A percentile compares a stretch with the other conserved stretches of the same genome.
Conservation (phyloP, 305 asterid species). For the Fraxinus ornus region DNA sequence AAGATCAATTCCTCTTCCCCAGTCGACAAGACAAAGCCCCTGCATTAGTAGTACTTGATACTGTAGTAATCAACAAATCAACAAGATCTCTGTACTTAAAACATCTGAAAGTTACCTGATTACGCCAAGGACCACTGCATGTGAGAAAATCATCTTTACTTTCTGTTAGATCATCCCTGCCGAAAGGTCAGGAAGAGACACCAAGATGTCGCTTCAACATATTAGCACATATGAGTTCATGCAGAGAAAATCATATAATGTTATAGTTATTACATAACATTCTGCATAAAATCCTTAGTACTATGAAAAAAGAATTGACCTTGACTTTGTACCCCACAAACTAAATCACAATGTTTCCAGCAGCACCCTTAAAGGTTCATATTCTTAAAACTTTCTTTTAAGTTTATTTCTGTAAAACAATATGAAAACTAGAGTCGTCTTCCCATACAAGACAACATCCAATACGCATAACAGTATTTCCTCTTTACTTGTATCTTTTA, state of each 20-base stretch:
- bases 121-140: conserved; percentile 73
- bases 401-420: background rate
- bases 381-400: background rate
- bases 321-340: background rate
- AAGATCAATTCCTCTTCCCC: conserved; percentile 94
- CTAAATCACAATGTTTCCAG: background rate
- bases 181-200: conserved; percentile 6
- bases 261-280: background rate
- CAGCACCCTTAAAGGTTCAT: background rate
- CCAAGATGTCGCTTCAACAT: background rate
- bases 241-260: background rate
- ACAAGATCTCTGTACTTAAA: background rate
- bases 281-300: background rate
- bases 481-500: background rate
- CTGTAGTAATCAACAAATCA: conserved; percentile 4
- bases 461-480: background rate
- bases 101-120: conserved; percentile 58
- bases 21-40: conserved; percentile 97
- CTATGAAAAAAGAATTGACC: background rate
- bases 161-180: conserved; percentile 71
- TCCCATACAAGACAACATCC: background rate
- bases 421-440: background rate
- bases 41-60: conserved; percentile 34
- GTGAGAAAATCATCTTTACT: conserved; percentile 42
- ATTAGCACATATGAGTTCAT: background rate